Conservation (phyloP, 257 asterid species). For the Plectranthus barbatus region DNA sequence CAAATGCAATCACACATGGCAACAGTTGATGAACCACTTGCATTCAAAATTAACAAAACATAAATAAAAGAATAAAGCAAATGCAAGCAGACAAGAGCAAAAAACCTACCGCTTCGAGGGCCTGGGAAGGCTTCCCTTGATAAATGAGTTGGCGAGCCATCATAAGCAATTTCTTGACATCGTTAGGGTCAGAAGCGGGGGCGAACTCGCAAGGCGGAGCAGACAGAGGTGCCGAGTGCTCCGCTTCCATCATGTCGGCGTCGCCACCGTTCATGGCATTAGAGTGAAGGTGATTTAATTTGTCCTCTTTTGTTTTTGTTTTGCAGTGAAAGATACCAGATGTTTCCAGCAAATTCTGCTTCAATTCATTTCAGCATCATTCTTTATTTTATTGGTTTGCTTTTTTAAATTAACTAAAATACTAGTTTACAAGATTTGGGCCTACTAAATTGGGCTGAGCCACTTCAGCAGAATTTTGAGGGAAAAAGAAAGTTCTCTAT, state of each 20-base stretch:
- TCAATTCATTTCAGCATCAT: background rate
- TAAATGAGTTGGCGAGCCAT: constrained; percentile 69
- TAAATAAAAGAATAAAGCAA: background rate
- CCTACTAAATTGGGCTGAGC: too few relatives aligned
- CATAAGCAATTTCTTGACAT: constrained; percentile 41
- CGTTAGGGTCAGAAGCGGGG: constrained; percentile 29
- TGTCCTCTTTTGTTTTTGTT: background rate
- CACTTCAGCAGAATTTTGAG: too few relatives aligned
- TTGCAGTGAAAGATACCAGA: constrained; percentile 11
- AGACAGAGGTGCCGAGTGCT: constrained; percentile 20
- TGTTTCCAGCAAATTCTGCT: constrained; percentile 43
- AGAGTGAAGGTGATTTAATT: background rate
- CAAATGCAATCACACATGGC: constrained; percentile 1
- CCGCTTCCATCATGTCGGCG: constrained; percentile 76
- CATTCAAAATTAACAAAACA: background rate
- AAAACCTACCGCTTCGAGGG: constrained; percentile 71
- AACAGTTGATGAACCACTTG: background rate
- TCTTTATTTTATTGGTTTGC: background rate
- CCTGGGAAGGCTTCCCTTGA: constrained; percentile 80
- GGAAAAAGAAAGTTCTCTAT: too few relatives aligned
- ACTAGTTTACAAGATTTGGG: too few relatives aligned
- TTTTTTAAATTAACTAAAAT: too few relatives aligned
- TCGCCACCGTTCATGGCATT: constrained; percentile 60
- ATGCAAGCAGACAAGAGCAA: background rate
- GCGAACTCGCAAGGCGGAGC: constrained; percentile 14